Evolutionary conservation across 441 rosid genomes (phyloP).

Genomic region (Melastoma candidum): DNA sequence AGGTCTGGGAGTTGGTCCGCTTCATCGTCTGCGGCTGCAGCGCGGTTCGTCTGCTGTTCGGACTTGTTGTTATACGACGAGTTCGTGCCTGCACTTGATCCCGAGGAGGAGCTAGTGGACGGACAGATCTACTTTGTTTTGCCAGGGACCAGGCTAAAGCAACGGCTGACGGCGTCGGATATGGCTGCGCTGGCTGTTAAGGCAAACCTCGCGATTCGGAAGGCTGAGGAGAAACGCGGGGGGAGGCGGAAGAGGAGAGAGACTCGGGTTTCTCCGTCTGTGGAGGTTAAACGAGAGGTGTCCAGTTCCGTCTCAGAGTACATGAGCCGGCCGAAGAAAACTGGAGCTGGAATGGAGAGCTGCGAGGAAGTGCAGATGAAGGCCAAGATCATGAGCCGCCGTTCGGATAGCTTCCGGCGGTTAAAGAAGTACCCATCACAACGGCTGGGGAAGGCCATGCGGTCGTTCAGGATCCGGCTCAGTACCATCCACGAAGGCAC

Average conservation of each 20-base stretch:
- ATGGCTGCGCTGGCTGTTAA: conserved; percentile 17
- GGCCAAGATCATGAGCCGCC: neutral
- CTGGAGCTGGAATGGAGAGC: no score
- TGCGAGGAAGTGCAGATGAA: no score
- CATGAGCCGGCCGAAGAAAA: no score
- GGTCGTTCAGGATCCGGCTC: conserved; percentile 13
- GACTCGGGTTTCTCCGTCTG: conserved; percentile 3
- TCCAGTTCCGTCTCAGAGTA: neutral
- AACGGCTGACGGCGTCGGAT: conserved; percentile 14
- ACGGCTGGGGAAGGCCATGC: conserved; percentile 4
- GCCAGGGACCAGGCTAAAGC: conserved; percentile 9
- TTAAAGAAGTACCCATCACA: conserved; percentile 7
- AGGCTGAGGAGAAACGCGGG: neutral
- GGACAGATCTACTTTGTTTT: conserved; percentile 17
- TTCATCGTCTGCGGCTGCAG: neutral
- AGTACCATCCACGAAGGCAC: conserved; percentile 14
- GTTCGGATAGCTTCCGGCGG: neutral
- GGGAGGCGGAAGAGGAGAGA: neutral
- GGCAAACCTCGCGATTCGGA: conserved; percentile 15
- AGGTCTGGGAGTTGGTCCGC: neutral
- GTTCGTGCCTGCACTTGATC: conserved; percentile 9
- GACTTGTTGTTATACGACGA: conserved; percentile 15
- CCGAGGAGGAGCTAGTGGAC: conserved; percentile 6
- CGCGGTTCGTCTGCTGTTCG: conserved; percentile 13
- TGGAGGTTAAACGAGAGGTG: neutral